phyloP scores from a whole-genome alignment of 225 moss, liverwort and hornwort genomes.

The Lunularia cruciata region DNA sequence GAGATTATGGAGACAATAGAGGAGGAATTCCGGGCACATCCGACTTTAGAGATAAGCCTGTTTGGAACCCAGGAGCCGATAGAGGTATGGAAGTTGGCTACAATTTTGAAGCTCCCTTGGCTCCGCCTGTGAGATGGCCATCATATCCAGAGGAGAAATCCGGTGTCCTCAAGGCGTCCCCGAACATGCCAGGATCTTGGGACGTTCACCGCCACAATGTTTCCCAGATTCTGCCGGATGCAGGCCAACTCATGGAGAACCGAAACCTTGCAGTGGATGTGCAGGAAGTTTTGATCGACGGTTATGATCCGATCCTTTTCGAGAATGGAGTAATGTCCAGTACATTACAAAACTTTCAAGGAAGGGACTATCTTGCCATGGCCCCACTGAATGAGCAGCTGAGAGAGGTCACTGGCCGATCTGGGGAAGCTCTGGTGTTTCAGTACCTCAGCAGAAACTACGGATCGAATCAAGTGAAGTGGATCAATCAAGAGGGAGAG shows the following conservation, averaged over 20 bases:
- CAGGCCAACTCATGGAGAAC: not conserved
- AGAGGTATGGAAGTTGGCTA: not conserved
- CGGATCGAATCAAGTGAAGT: conserved; percentile 62
- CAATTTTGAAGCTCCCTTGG: not conserved
- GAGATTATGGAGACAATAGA: not conserved
- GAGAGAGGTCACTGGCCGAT: conserved; percentile 71
- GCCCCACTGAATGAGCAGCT: conserved; percentile 51
- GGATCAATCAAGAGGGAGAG: conserved; percentile 83
- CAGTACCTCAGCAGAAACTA: conserved; percentile 57
- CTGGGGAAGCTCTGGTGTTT: conserved; percentile 82
- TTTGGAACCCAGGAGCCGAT: conserved; percentile 2
- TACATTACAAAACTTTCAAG: conserved; percentile 42
- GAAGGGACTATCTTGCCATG: conserved; percentile 54
- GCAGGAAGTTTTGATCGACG: conserved; percentile 21
- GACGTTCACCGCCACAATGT: not conserved
- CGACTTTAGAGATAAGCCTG: not conserved
- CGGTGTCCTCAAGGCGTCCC: not conserved
- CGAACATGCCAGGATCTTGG: conserved; percentile 6
- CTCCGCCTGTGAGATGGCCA: not conserved
- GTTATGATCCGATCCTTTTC: conserved; percentile 11
- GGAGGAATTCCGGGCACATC: not conserved
- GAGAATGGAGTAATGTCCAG: conserved; percentile 19
- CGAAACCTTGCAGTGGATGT: conserved; percentile 17
- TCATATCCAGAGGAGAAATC: conserved; percentile 8
- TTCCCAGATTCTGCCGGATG: conserved; percentile 9